Percentiles rank a stretch among this genome's conserved stretches.
Conservation (phyloP, 1,139 yeast species). For the Chernovozyma aurita region DNA sequence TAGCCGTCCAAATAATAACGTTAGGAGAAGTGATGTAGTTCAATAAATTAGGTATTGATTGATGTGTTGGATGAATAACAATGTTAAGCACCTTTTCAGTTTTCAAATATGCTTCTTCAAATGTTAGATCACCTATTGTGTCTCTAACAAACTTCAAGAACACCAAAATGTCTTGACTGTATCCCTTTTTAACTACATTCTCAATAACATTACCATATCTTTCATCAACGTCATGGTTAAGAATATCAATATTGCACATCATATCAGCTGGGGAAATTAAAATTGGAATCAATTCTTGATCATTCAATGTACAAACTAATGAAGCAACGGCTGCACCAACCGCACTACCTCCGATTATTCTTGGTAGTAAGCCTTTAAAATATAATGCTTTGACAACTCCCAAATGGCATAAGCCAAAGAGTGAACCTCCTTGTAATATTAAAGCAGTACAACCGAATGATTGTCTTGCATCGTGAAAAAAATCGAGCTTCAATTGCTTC, state of each 20-base stretch:
- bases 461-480: constrained; percentile 87
- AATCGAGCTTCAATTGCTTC: constrained; percentile 66
- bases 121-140: constrained; percentile 80
- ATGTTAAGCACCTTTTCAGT: constrained; percentile 83
- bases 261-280: constrained; percentile 45
- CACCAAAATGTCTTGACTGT: constrained; percentile 77
- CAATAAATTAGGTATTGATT: constrained; percentile 66
- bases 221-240: constrained; percentile 57
- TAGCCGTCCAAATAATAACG: constrained; percentile 85
- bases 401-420: constrained; percentile 88
- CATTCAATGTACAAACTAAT: constrained; percentile 65
- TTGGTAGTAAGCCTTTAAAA: constrained; percentile 69
- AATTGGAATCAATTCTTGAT: constrained; percentile 50
- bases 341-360: constrained; percentile 88
- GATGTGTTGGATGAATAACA: constrained; percentile 82
- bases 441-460: constrained; percentile 89
- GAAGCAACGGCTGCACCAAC: constrained; percentile 94
- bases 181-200: constrained; percentile 66
- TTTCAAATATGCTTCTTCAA: constrained; percentile 86
- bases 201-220: constrained; percentile 64
- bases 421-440: constrained; percentile 87
- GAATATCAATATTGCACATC: constrained; percentile 44
- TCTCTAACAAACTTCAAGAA: constrained; percentile 76
- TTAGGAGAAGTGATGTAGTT: constrained; percentile 94
- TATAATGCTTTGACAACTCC: constrained; percentile 86